Base-by-base conservation (phyloP, 169 alveolate species). In the Plasmodium coatneyi region DNA sequence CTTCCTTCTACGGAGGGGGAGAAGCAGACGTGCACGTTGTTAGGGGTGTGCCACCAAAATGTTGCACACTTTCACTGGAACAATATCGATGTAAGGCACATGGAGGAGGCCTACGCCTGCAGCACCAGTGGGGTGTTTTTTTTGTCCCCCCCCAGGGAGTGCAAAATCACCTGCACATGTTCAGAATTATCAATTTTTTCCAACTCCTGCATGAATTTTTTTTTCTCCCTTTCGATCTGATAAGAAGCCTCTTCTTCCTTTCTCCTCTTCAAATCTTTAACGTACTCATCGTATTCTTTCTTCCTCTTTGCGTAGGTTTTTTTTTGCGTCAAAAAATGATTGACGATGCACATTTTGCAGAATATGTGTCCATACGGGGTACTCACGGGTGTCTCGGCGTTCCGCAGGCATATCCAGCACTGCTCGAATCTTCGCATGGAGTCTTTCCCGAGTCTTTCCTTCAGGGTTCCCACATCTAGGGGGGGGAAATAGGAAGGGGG, bases 311-410 rank as follows among this genome's bases (percentile, higher is more conserved):
- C 30, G 83, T 74, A 76, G 82, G 87, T 93, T 92, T 96, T 95
- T 97, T 97, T 97, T 96, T 98, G 99, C 10, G 93, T 89, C 49
- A 97, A 92, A 34, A 97, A 96, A 91, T 97, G 97, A 86, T 97
- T 97, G 56, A 98, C 82, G 16, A 98, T 97, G 78, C 99, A 98
- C 70, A 97, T 97, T 92, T 97, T 97, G 95, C 99, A 98, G 82
- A 97, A 98, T 52, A 98, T 93, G 95, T 98, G 97, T 2, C 99
- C 99, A 87, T 95, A 93, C n/a, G 97, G 96, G 6, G 99, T 98
- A 43, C 97, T 94, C 43, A 97, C 97, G 0, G 99, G 99, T 66
- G 95, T 96, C 72, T 95, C 92, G 0, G 98, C 99, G 39, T 95
- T 94, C 46, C 98, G 82, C 41, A 97, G 95, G 81, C 99, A 98